A percentile compares a stretch with the other conserved stretches of the same genome.
Conservation (phyloP, 2,329 filamentous ascomycete genomes). For the Cladophialophora exuberans region DNA sequence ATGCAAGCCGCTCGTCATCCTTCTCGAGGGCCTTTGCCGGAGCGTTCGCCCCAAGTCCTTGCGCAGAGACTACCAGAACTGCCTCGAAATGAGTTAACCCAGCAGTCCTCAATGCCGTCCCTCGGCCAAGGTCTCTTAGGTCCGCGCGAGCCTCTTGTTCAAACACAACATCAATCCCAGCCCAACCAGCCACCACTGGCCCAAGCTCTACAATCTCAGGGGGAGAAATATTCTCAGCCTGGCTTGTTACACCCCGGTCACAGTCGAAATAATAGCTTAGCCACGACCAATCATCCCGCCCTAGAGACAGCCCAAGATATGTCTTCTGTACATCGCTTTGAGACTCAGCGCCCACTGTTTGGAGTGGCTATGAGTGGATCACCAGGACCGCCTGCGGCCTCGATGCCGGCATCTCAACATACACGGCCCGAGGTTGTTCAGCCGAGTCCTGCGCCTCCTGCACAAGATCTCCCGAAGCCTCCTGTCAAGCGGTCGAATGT, state of each 20-base stretch:
- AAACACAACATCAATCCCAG: conserved; percentile 19
- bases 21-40: conserved; percentile 39
- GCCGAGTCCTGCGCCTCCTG: conserved; percentile 19
- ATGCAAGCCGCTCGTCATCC: conserved; percentile 35
- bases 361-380: conserved; percentile 15
- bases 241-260: conserved; percentile 23
- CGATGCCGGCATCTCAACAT: conserved; percentile 22
- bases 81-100: conserved; percentile 14
- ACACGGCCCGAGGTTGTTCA: conserved; percentile 21
- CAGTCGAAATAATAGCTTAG: conserved; percentile 23
- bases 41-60: conserved; percentile 35
- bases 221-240: conserved; percentile 22
- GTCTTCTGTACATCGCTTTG: conserved; percentile 21
- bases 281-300: conserved; percentile 10
- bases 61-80: conserved; percentile 25
- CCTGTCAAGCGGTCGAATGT: conserved; percentile 55
- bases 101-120: conserved; percentile 12
- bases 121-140: conserved; percentile 15
- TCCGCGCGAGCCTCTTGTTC: conserved; percentile 18
- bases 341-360: conserved; percentile 20
- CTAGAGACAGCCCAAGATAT: conserved; percentile 23
- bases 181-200: conserved; percentile 10
- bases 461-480: conserved; percentile 30
- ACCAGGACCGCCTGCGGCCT: conserved; percentile 12
- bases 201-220: conserved; percentile 19